A percentile compares a stretch with the other conserved stretches of the same genome.
These are phyloP conservation scores for Micractinium conductrix DNA, from an alignment of 139 green algal genomes.

Conservation along the genomic window DNA sequence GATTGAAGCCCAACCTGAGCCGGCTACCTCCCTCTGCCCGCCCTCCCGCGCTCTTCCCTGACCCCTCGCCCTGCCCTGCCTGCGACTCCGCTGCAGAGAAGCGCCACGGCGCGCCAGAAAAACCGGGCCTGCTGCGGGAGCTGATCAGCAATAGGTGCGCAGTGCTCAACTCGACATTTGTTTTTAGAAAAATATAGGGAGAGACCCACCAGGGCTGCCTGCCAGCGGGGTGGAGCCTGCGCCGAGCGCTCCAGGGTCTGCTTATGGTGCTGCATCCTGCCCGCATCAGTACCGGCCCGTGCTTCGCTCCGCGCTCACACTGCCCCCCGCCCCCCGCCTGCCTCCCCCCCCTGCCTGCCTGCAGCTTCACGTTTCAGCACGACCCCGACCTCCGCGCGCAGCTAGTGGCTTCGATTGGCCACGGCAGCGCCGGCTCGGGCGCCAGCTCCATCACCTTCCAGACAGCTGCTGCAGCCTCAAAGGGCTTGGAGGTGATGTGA, in stretches of 20 bases:
- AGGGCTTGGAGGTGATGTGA: not conserved
- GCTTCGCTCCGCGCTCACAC: too few relatives aligned
- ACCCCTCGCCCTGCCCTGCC: not conserved
- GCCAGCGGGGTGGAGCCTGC: too few relatives aligned
- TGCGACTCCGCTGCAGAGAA: not conserved
- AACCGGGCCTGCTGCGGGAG: conserved; percentile 18
- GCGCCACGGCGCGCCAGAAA: not conserved
- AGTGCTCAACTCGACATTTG: too few relatives aligned
- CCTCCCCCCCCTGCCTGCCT: too few relatives aligned
- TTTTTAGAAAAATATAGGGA: too few relatives aligned
- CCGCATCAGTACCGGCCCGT: too few relatives aligned
- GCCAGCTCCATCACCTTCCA: conserved; percentile 19
- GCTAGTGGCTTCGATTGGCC: not conserved
- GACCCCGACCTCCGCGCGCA: conserved; percentile 12
- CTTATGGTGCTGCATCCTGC: too few relatives aligned
- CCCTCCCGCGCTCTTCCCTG: not conserved
- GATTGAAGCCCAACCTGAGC: not conserved
- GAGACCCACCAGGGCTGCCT: too few relatives aligned
- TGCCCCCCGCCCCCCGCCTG: too few relatives aligned
- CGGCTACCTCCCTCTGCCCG: not conserved
- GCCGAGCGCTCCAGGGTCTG: too few relatives aligned
- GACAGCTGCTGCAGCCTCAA: not conserved
- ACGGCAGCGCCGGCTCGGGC: not conserved
- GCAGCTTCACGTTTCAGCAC: conserved; percentile 9
- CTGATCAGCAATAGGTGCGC: conserved; percentile 28